Evolutionary conservation across 2,329 filamentous ascomycete species (phyloP), one percentile per base, ranked within the genome.

Genomic region (Hawksworthiomyces lignivorus): DNA sequence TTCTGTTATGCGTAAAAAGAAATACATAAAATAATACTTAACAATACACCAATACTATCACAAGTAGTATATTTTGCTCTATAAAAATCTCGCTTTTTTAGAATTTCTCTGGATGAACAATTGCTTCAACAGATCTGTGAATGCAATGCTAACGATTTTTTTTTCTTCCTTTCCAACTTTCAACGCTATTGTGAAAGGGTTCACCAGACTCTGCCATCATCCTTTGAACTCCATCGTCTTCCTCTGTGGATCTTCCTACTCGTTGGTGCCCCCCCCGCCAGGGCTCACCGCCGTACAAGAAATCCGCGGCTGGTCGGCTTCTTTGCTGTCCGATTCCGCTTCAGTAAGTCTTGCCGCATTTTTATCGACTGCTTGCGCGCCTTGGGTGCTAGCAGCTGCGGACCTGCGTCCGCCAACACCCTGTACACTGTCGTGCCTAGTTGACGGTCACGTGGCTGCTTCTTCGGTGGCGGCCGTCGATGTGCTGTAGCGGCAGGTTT

Each of bases 391-490:
- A 77, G 58, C 42, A 62, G 62, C 50, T 56, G 51, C 42, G 75
- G 70, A n/a, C 55, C 57, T 51, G 62, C 61, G 41, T 61, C 62
- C 6, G 60, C 58, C 47, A 76, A 49, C 21, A 69, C 68, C 17
- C 75, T 62, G 52, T 73, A 79, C 39, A 73, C 65, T 3, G 75
- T 78, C 11, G 65, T 61, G 3, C 73, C 74, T n/a, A 75, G 57
- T 37, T 61, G 58, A 52, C 67, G 60, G 51, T 79, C 75, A 33
- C 57, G 59, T 8, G 18, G 7, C 29, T 33, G 41, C 10, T 26
- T 30, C 3, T 26, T 19, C 4, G 14, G 4, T 28, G 28, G 19
- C 20, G 5, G 21, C 26, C 12, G 28, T 33, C 20, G 31, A 20
- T 22, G 27, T 28, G 32, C 14, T 4, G 11, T 22, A 17, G 39